These are phyloP conservation scores for Syzygium aqueum DNA, from an alignment of 345 rosid genomes.

Conservation along the genomic window DNA sequence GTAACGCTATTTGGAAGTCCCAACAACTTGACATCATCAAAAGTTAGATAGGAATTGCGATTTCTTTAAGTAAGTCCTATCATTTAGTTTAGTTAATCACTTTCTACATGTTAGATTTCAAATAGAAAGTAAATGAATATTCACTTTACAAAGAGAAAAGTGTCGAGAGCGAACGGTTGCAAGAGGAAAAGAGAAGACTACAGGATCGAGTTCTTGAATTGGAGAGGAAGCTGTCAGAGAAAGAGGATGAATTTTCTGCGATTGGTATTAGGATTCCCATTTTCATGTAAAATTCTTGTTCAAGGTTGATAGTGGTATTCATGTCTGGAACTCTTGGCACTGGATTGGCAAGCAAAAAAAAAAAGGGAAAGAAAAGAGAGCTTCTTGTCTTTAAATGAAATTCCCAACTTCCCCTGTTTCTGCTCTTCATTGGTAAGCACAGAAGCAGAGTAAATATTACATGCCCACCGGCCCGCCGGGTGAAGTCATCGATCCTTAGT, in stretches of 20 bases:
- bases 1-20: neutral
- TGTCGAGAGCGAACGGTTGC: conserved; percentile 27
- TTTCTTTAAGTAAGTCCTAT: neutral
- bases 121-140: neutral
- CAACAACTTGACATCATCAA: neutral
- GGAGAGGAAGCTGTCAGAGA: conserved; percentile 27
- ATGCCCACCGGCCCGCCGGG: too few relatives aligned
- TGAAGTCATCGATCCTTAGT: too few relatives aligned
- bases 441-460: too few relatives aligned
- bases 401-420: neutral
- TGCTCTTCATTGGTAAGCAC: neutral
- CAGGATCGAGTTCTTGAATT: conserved; percentile 21
- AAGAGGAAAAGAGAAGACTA: conserved; percentile 16
- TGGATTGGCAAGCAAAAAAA: neutral
- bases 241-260: conserved; percentile 25
- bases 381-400: neutral
- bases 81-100: neutral
- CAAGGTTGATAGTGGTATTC: too few relatives aligned
- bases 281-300: too few relatives aligned
- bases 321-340: too few relatives aligned
- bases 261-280: too few relatives aligned
- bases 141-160: neutral
- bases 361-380: neutral
- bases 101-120: neutral
- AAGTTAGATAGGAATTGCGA: neutral